These are phyloP conservation scores for cucumber (Cucumis sativus) DNA, from an alignment of 306 rosid genomes.

Conservation along the genomic window DNA sequence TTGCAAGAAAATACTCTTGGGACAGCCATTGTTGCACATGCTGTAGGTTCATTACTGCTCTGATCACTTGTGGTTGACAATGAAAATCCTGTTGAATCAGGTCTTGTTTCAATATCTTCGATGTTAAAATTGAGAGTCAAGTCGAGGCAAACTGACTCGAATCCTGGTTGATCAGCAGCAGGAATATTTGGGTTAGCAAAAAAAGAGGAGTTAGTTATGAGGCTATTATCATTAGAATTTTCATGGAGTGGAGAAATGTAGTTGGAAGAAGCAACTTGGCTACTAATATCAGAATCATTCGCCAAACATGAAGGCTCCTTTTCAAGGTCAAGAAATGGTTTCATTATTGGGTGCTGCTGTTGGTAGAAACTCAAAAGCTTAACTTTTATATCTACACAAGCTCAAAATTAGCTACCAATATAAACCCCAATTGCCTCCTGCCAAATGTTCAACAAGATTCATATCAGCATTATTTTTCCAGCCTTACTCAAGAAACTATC, in stretches of 20 bases:
- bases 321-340: constrained; percentile 55
- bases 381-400: background rate
- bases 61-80: constrained; percentile 67
- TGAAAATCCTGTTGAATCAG: constrained; percentile 42
- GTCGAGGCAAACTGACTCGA: constrained; percentile 40
- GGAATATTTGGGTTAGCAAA: constrained; percentile 11
- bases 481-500: background rate
- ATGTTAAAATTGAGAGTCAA: constrained; percentile 51
- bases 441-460: background rate
- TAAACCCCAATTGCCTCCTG: background rate
- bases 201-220: constrained; percentile 5
- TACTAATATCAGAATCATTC: constrained; percentile 61
- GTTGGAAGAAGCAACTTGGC: constrained; percentile 58
- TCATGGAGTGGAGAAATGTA: constrained; percentile 48
- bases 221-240: constrained; percentile 21
- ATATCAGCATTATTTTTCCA: background rate
- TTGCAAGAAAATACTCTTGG: constrained; percentile 71
- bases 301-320: constrained; percentile 49
- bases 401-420: background rate
- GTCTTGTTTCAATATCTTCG: constrained; percentile 20
- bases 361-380: background rate
- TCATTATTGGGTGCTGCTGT: constrained; percentile 30
- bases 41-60: constrained; percentile 63
- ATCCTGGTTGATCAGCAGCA: constrained; percentile 13
- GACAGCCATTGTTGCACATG: constrained; percentile 19